Conservation (phyloP, 805 yeast genomes). For the Nakazawaea ishiwadae region DNA sequence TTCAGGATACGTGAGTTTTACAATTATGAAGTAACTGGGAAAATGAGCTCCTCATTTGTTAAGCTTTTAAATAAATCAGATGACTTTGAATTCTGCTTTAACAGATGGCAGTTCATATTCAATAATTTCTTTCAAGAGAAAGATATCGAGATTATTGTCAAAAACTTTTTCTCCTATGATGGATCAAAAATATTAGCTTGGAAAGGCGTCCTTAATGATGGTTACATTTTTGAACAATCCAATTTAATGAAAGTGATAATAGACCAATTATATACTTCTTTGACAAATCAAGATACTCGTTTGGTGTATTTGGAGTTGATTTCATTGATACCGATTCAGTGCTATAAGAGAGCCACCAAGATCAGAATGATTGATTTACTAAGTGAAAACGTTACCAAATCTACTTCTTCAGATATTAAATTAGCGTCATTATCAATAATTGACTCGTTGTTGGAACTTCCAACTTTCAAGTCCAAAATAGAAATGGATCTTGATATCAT, state of each 20-base stretch:
- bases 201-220: constrained; percentile 26
- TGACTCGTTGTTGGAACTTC: constrained; percentile 38
- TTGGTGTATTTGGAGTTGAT: constrained; percentile 13
- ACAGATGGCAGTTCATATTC: constrained; percentile 53
- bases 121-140: constrained; percentile 28
- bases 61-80: constrained; percentile 17
- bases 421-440: constrained; percentile 21
- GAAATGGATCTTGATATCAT: constrained; percentile 36
- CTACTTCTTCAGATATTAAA: constrained; percentile 12
- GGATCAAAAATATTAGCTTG: constrained; percentile 17
- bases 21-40: constrained; percentile 20
- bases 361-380: constrained; percentile 23
- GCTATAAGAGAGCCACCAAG: constrained; percentile 34
- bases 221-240: constrained; percentile 44
- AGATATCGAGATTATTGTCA: constrained; percentile 25
- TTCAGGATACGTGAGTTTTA: constrained; percentile 50
- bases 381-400: constrained; percentile 8
- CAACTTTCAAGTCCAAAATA: constrained; percentile 48
- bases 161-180: constrained; percentile 21
- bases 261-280: too few species aligned
- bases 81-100: constrained; percentile 25
- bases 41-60: constrained; percentile 21
- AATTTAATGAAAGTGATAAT: constrained; percentile 27
- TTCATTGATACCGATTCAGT: constrained; percentile 42
- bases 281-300: too few species aligned